Base-by-base conservation (phyloP, 495 filamentous ascomycete species). In the Lineolata rhizophorae region DNA sequence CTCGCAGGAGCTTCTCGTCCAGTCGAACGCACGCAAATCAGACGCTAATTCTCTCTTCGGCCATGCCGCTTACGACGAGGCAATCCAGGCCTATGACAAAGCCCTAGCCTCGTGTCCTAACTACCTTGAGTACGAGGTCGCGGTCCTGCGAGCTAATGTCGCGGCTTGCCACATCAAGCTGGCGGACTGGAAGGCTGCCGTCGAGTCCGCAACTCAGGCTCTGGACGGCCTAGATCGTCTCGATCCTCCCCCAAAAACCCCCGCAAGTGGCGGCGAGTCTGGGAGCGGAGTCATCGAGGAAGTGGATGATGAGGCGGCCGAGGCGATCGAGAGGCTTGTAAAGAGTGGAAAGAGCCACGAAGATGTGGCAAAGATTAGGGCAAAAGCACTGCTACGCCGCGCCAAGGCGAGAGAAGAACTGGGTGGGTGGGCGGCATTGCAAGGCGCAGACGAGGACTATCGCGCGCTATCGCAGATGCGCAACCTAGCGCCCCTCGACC, bases 111-210 rank as follows among this genome's bases (percentile, higher is more conserved):
- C 71, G 13, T 87, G 78, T 37, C 87, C 87, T 2, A 76, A 67
- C 40, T 92, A 93, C 47, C 68, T 94, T 20, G 76, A 87, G 39
- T 87, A 77, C 56, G 82, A 93, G 45, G 58, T 85, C 42, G 82
- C 87, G 14, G 78, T 92, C 8, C 61, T 94, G 9, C 71, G 69
- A 20, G 76, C 71, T 52, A 95, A 95, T 55, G 69, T 93, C 36
- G 63, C 85, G 3, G 87, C 82, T n/a, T 91, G 80, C 46, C 72
- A 92, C 38, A 46, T 94, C 37, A 90, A 90, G 48, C 58, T 93
- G 2, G 62, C 72, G 29, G 76, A 85, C 36, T 93, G 82, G 72
- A 87, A 87, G 38, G 70, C 72, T 5, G 78, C 81, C 4, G 60
- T 84, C 26, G 72, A 72, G 19, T 55, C 64, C 13, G 85, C 87